phyloP scores from a whole-genome alignment of 1,139 yeast genomes.

The Debaryomycetaceae sp. region DNA sequence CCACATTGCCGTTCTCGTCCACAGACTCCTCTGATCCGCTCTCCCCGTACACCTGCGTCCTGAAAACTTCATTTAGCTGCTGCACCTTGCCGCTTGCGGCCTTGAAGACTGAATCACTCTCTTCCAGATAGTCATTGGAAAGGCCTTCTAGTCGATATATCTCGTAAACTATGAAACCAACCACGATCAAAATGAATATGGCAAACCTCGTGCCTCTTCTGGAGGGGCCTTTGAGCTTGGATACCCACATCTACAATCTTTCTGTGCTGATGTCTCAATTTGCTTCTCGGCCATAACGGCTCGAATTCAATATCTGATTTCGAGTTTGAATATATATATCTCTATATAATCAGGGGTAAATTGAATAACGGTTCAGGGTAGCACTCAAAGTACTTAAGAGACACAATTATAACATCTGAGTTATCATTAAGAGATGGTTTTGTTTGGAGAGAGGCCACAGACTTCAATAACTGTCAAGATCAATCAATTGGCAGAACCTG shows the following conservation, averaged over 20 bases:
- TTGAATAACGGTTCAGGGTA: neutral
- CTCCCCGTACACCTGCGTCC: neutral
- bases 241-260: neutral
- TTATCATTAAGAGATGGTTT: constrained; percentile 26
- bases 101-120: neutral
- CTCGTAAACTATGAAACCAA: neutral
- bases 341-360: neutral
- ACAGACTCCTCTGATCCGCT: too few species aligned
- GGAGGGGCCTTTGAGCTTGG: neutral
- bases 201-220: neutral
- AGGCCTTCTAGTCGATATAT: neutral
- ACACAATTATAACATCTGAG: neutral
- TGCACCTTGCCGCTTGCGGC: neutral
- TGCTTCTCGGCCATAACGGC: neutral
- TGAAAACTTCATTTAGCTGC: neutral
- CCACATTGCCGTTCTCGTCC: neutral
- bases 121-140: neutral
- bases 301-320: neutral
- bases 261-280: neutral
- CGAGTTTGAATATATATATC: neutral
- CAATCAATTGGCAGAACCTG: constrained; percentile 37
- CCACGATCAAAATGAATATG: neutral
- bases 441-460: constrained; percentile 38
- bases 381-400: neutral
- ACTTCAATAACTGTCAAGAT: constrained; percentile 45